Base-by-base conservation (phyloP, 768 basidiomycete genomes). In the Rhodotorula babjevae region DNA sequence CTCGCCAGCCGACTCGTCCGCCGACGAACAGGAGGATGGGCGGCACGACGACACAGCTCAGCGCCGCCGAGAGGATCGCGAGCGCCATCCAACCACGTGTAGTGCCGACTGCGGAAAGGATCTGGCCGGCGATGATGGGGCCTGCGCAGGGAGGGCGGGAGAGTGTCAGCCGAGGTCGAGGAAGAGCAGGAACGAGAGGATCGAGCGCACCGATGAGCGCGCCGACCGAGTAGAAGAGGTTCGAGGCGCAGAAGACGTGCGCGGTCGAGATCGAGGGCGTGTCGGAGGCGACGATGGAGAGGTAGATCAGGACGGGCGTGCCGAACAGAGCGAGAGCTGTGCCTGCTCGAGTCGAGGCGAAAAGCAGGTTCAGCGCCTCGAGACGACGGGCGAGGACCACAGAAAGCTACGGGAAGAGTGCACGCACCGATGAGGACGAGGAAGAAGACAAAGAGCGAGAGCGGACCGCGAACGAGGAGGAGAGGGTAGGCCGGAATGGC, bases 101-200 rank as follows among this genome's bases (percentile, higher is more conserved):
- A 7, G 21, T n/a, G 25, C 19, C 19, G 50, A 52, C 19, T 5
- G 50, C 50, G 3, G 19, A 21, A 7, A 23, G 19, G 23, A 52
- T 3, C 50, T 52, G 50, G 27, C 50, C 50, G 19, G 50, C 50
- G 50, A 52, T n/a, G 50, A 52, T 52, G 2, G 50, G 50, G 8
- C 50, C 50, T 52, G 50, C 50, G 50, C 74, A 73, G 67, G 65
- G 74, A n/a, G 64, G 58, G 31, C 76, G 77, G 31, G 47, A 76
- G 11, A 76, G 75, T 44, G 74, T 72, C 47, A n/a, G 69, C 11
- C 69, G 73, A 27, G 12, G 8, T 10, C 10, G 19, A 7, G 31
- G 19, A 19, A 9, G 21, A 33, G 23, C 1, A 1, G 7, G 8
- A 9, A 19, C 10, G 36, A 25, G 23, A 10, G 31, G 10, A 23